Conservation (phyloP, 768 basidiomycete genomes). For the Tephrocybe sp. region DNA sequence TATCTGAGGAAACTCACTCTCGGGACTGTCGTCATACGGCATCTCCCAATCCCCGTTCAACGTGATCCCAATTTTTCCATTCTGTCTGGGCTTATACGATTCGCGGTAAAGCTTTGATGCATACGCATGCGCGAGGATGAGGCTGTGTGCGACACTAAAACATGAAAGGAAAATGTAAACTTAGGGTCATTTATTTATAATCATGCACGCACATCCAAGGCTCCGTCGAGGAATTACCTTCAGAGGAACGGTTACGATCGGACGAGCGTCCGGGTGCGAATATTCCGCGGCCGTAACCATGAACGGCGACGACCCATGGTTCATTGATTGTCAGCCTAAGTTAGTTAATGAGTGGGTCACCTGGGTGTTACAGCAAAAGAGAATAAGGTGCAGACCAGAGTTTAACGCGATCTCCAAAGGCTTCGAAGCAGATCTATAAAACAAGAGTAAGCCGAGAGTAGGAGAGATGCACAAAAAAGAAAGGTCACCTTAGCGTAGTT, state of each 20-base stretch:
- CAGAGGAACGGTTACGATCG: constrained; percentile 53
- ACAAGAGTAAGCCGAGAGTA: too few species aligned
- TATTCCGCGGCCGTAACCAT: constrained; percentile 65
- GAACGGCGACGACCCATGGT: constrained; percentile 65
- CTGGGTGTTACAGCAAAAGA: constrained; percentile 9
- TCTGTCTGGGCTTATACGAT: constrained; percentile 58
- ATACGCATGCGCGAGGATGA: constrained; percentile 67
- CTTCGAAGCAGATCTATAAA: constrained; percentile 70
- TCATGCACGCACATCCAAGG: constrained; percentile 58
- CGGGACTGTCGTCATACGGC: constrained; percentile 64
- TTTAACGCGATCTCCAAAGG: constrained; percentile 74
- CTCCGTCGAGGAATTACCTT: constrained; percentile 62
- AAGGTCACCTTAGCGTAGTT: constrained; percentile 51
- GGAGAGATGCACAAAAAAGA: constrained; percentile 12
- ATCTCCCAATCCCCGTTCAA: constrained; percentile 74
- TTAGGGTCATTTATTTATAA: background rate
- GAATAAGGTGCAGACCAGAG: constrained; percentile 48
- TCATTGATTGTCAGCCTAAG: constrained; percentile 71
- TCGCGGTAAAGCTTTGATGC: constrained; percentile 68
- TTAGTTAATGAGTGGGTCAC: constrained; percentile 10
- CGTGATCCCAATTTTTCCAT: constrained; percentile 72
- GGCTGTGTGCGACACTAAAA: constrained; percentile 58
- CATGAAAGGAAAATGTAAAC: background rate
- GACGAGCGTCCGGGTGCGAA: constrained; percentile 71
- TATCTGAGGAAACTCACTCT: constrained; percentile 44